These are phyloP conservation scores for Tylopilus plumbeoviolaceoides DNA, from an alignment of 768 basidiomycete genomes.

Conservation along the genomic window DNA sequence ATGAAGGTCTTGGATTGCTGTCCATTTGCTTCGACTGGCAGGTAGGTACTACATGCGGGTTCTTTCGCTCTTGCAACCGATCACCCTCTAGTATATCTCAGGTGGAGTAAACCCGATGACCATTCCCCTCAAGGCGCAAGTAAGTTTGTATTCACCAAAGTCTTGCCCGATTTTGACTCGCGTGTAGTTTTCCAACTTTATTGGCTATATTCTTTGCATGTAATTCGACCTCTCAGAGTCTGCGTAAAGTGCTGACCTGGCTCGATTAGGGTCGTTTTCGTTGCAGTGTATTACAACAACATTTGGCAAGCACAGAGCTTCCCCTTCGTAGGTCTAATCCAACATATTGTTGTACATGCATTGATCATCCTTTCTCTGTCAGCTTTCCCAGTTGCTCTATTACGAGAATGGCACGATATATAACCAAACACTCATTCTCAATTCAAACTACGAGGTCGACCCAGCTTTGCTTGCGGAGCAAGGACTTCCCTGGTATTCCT, in stretches of 20 bases:
- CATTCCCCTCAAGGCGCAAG: conserved; percentile 53
- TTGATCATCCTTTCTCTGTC: conserved; percentile 3
- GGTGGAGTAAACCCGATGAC: conserved; percentile 43
- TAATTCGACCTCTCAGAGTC: conserved; percentile 19
- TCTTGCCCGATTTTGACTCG: neutral
- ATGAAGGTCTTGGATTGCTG: conserved; percentile 62
- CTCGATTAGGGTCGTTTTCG: conserved; percentile 34
- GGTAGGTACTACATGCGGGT: conserved; percentile 24
- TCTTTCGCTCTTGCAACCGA: neutral
- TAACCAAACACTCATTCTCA: conserved; percentile 51
- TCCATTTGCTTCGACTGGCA: conserved; percentile 60
- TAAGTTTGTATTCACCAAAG: conserved; percentile 1
- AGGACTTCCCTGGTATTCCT: conserved; percentile 31
- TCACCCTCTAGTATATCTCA: conserved; percentile 20
- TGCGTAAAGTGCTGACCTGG: neutral
- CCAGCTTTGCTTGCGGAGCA: conserved; percentile 14
- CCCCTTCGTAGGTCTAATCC: conserved; percentile 48
- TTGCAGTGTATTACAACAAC: conserved; percentile 42
- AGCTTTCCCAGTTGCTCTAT: conserved; percentile 48
- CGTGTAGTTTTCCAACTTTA: conserved; percentile 39
- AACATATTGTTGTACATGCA: neutral
- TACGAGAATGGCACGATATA: conserved; percentile 50
- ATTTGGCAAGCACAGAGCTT: conserved; percentile 57
- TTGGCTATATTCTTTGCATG: conserved; percentile 55
- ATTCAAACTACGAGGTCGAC: conserved; percentile 50